A percentile compares a stretch with the other conserved stretches of the same genome.
phyloP scores from a whole-genome alignment of 441 rosid genomes.

The Gossypium schwendimanii region DNA sequence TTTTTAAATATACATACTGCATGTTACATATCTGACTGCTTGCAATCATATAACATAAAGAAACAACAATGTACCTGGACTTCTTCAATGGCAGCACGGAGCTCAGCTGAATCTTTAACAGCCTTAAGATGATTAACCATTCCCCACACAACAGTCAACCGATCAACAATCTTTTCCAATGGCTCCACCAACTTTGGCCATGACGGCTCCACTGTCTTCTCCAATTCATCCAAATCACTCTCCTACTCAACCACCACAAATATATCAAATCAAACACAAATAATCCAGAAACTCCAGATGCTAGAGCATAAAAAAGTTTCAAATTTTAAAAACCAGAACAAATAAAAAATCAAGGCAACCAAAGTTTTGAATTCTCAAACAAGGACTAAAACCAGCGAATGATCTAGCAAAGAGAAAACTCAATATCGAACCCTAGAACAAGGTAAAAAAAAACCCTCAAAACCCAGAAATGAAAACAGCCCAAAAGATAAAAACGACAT shows the following conservation, averaged over 20 bases:
- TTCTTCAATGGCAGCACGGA: constrained; percentile 87
- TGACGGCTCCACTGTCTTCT: constrained; percentile 67
- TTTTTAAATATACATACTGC: background rate
- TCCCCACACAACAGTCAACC: constrained; percentile 64
- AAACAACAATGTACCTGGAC: constrained; percentile 48
- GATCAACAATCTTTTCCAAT: constrained; percentile 72
- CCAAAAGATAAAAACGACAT: constrained; percentile 6
- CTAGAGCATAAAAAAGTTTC: background rate
- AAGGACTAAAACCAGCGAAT: background rate
- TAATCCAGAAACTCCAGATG: background rate
- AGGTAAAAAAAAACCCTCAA: background rate
- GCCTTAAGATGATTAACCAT: constrained; percentile 67
- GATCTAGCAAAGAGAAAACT: background rate
- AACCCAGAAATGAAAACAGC: background rate
- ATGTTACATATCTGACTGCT: background rate
- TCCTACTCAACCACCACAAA: constrained; percentile 35
- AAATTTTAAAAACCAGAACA: background rate
- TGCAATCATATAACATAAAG: background rate
- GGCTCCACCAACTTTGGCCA: constrained; percentile 86
- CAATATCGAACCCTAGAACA: background rate
- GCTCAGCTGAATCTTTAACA: constrained; percentile 74
- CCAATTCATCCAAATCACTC: constrained; percentile 64
- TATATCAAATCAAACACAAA: background rate
- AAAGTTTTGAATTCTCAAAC: background rate
- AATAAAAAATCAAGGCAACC: background rate